These are phyloP conservation scores for Lotmaria passim DNA, from an alignment of 208 protist genomes.

Conservation along the genomic window DNA sequence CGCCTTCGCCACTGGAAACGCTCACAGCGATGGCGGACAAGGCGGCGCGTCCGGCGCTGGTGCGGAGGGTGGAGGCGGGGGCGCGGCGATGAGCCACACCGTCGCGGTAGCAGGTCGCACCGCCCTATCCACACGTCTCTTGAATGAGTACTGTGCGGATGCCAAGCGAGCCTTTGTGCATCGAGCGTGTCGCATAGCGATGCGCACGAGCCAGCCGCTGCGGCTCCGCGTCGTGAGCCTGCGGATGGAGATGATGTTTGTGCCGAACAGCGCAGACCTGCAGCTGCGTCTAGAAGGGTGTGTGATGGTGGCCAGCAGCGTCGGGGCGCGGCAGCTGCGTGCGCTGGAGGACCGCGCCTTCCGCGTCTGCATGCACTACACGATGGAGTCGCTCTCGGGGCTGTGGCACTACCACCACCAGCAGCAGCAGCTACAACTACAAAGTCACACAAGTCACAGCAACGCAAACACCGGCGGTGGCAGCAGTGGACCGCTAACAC, in stretches of 20 bases:
- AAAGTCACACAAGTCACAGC: constrained; percentile 13
- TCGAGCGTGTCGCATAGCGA: constrained; percentile 64
- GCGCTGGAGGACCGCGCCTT: constrained; percentile 70
- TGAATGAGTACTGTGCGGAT: constrained; percentile 85
- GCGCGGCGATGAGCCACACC: neutral
- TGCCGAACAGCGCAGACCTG: constrained; percentile 77
- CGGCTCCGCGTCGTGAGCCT: constrained; percentile 71
- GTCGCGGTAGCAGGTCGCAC: constrained; percentile 26
- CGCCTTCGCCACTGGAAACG: neutral
- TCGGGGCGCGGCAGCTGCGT: constrained; percentile 35
- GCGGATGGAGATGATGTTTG: constrained; percentile 68
- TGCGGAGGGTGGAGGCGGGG: constrained; percentile 4
- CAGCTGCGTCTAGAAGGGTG: constrained; percentile 83
- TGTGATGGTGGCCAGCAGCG: constrained; percentile 59
- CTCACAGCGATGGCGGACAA: neutral
- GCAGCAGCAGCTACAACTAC: constrained; percentile 22
- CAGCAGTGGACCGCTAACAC: constrained; percentile 2
- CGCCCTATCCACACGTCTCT: constrained; percentile 46
- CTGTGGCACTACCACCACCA: constrained; percentile 29
- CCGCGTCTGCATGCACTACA: constrained; percentile 67
- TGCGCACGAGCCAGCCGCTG: constrained; percentile 42
- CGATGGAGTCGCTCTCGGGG: constrained; percentile 31
- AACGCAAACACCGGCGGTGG: constrained; percentile 13
- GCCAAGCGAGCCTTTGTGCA: constrained; percentile 83
- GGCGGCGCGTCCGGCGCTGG: neutral